Evolutionary conservation across 768 basidiomycete species (phyloP).

Genomic region (Pleurotus cornucopiae): DNA sequence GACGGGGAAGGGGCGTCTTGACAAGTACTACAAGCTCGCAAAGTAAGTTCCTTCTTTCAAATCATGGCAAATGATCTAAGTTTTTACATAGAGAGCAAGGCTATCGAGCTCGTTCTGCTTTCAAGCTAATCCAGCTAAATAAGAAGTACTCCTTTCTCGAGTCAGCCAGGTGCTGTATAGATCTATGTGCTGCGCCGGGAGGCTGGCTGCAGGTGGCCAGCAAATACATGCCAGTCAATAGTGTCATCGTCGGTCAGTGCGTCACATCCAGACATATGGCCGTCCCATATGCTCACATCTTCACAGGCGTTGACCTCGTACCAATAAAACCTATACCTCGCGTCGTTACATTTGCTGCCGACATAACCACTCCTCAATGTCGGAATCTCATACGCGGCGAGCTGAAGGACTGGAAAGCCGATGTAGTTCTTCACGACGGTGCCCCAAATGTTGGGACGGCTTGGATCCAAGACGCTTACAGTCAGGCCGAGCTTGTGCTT

Average conservation of each 20-base stretch:
- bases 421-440: conserved; percentile 97
- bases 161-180: conserved; percentile 87
- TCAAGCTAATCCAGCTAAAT: conserved; percentile 98
- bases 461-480: conserved; percentile 98
- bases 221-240: conserved; percentile 95
- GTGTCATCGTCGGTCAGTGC: conserved; percentile 80
- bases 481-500: conserved; percentile 93
- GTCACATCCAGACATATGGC: neutral
- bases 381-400: conserved; percentile 81
- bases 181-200: conserved; percentile 97
- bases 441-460: conserved; percentile 99
- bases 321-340: conserved; percentile 95
- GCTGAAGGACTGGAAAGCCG: conserved; percentile 98
- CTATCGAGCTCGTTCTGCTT: conserved; percentile 97
- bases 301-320: conserved; percentile 87
- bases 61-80: conserved; percentile 11
- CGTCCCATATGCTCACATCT: conserved; percentile 9
- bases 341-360: conserved; percentile 86
- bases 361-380: conserved; percentile 92
- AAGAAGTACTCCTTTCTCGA: conserved; percentile 95
- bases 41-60: conserved; percentile 45
- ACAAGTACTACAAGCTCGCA: conserved; percentile 97
- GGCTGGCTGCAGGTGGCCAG: conserved; percentile 99
- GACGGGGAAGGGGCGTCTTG: conserved; percentile 92
- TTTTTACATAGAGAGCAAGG: conserved; percentile 81